Percentiles rank a stretch among this genome's conserved stretches.
phyloP scores from a whole-genome alignment of 805 yeast species.

The Priceomyces carsonii region DNA sequence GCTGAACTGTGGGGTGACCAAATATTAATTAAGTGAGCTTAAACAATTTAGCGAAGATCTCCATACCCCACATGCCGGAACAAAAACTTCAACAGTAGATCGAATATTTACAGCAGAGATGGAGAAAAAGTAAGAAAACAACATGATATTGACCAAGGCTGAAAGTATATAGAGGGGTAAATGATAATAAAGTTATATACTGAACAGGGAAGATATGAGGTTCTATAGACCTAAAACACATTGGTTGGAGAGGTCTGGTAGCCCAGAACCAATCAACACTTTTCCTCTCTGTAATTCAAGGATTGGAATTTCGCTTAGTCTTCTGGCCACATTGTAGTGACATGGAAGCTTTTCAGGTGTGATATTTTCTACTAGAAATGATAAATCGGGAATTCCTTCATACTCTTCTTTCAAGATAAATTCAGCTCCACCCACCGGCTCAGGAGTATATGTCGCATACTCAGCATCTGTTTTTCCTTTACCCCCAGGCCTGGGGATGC shows the following conservation, averaged over 20 bases:
- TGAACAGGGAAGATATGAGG: no score
- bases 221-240: no score
- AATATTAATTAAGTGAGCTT: no score
- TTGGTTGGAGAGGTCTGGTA: not conserved
- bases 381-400: constrained; percentile 1
- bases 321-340: constrained; percentile 3
- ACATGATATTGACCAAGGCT: no score
- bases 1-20: no score
- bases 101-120: no score
- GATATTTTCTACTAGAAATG: not conserved
- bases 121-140: no score
- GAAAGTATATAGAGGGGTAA: no score
- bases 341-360: constrained; percentile 3
- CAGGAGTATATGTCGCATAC: constrained; percentile 3
- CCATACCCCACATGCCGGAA: no score
- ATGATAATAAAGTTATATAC: no score
- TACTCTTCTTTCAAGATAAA: not conserved
- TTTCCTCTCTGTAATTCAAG: constrained; percentile 2
- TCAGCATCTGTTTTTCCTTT: constrained; percentile 4
- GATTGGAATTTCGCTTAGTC: constrained; percentile 1
- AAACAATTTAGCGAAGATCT: no score
- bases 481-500: constrained; percentile 2
- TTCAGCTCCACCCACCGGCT: constrained; percentile 3
- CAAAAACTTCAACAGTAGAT: no score
- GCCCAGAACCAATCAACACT: constrained; percentile 1